These are phyloP conservation scores for Arthrobotrys megalospora DNA, from an alignment of 2,329 filamentous ascomycete species.

Conservation along the genomic window DNA sequence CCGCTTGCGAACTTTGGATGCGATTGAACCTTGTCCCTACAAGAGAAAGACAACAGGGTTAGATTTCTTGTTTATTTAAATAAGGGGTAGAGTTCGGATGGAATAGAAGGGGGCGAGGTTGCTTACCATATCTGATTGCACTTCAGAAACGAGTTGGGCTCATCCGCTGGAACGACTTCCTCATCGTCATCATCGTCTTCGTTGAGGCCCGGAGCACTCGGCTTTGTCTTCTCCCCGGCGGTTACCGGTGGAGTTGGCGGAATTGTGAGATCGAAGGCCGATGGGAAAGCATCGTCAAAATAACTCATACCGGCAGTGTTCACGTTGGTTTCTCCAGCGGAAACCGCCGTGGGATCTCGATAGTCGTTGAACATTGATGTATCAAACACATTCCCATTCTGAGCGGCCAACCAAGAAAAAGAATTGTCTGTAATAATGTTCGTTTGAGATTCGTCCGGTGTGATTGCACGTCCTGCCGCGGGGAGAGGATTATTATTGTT, in stretches of 20 bases:
- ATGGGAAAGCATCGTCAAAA: constrained; percentile 79
- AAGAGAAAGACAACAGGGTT: constrained; percentile 36
- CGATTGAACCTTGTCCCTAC: constrained; percentile 79
- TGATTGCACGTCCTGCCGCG: constrained; percentile 66
- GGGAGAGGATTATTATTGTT: constrained; percentile 72
- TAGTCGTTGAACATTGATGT: constrained; percentile 93
- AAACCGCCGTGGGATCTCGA: constrained; percentile 82
- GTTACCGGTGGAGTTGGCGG: constrained; percentile 80
- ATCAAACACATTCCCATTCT: constrained; percentile 82
- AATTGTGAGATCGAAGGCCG: constrained; percentile 81
- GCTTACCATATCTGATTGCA: constrained; percentile 95
- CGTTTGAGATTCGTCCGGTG: neutral
- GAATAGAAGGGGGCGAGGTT: neutral
- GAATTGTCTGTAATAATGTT: constrained; percentile 28
- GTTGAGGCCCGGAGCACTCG: constrained; percentile 63
- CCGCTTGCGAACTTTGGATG: constrained; percentile 82
- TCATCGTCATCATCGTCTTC: constrained; percentile 80
- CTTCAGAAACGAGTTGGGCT: constrained; percentile 78
- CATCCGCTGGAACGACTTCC: constrained; percentile 74
- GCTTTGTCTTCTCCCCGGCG: constrained; percentile 64
- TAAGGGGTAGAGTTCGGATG: constrained; percentile 14
- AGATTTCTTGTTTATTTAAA: constrained; percentile 60
- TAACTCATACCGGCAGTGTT: constrained; percentile 79
- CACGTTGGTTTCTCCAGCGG: constrained; percentile 73
- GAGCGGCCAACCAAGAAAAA: constrained; percentile 68